Base-by-base conservation (phyloP, 2,329 filamentous ascomycete genomes). In the Colletotrichum liaoningense region DNA sequence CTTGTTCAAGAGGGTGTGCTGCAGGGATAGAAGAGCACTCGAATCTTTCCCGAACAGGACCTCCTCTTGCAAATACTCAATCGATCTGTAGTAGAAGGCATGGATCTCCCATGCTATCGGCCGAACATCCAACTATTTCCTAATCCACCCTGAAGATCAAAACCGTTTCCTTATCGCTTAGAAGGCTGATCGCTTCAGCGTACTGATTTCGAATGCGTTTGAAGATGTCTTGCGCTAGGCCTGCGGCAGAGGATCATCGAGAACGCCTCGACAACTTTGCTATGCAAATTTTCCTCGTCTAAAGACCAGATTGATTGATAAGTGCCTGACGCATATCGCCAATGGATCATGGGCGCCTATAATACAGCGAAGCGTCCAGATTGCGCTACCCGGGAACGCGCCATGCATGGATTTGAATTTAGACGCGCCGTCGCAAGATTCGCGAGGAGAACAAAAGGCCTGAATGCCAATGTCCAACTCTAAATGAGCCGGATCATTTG, bases 21-120 rank as follows among this genome's bases (percentile, higher is more conserved):
- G 56, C 56, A 66, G 60, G 62, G 67, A 62, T 70, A 9, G 24
- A n/a, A n/a, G 30, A 59, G 22, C 55, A 26, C 30, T 59, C 24
- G 24, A 54, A 28, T 28, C 26, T 26, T 52, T 64, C 30, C 59
- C 42, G 16, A 65, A 28, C 22, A 5, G 67, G 42, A 14, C 11
- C n/a, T 30, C 35, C 5, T 56, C 14, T 64, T 33, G 49, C 26
- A 6, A 9, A 35, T 35, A 11, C 5, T 4, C 35, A 24, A 67
- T 26, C 26, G 11, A n/a, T 6, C 16, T 12, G n/a, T 26, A n/a
- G 42, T 6, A 11, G 14, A 8, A 16, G 5, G 6, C 28, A 67
- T 54, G 63, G 57, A n/a, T 28, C n/a, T 42, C 16, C 24, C 14
- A 60, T 26, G 33, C 35, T 52, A 35, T 26, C 46, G 16, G 46